phyloP scores from a whole-genome alignment of 805 yeast species.

The Wickerhamomyces tratensis region DNA sequence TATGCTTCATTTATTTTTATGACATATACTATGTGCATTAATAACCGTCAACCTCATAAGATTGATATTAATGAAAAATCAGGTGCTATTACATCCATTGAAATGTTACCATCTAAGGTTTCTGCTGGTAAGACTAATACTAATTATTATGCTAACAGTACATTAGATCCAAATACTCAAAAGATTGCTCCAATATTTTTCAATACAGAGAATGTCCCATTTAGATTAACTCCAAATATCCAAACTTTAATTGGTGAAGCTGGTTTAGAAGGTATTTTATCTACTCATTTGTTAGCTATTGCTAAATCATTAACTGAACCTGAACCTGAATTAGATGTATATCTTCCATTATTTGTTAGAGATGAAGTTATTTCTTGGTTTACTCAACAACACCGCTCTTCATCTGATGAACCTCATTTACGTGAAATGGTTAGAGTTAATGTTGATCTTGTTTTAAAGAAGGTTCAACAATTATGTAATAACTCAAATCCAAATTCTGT shows the following conservation, averaged over 20 bases:
- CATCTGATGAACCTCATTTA: constrained; percentile 75
- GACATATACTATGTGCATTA: constrained; percentile 91
- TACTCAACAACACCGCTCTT: constrained; percentile 74
- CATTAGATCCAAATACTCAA: constrained; percentile 21
- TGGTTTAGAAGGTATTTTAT: constrained; percentile 84
- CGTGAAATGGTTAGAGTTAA: constrained; percentile 82
- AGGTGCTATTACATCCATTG: constrained; percentile 89
- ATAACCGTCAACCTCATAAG: constrained; percentile 89
- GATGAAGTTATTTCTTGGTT: constrained; percentile 96
- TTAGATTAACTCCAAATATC: constrained; percentile 91
- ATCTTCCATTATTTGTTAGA: constrained; percentile 86
- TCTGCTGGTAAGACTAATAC: constrained; percentile 34
- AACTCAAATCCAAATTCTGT: constrained; percentile 41
- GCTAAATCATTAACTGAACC: constrained; percentile 88
- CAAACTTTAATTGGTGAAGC: constrained; percentile 91
- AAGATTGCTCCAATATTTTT: constrained; percentile 66
- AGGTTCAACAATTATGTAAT: constrained; percentile 72
- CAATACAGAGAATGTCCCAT: constrained; percentile 90
- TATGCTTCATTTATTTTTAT: constrained; percentile 89
- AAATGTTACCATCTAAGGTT: constrained; percentile 86
- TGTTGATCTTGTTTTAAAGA: constrained; percentile 74
- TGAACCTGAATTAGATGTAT: constrained; percentile 85
- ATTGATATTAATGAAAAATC: constrained; percentile 71
- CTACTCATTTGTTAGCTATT: constrained; percentile 75
- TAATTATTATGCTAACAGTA: constrained; percentile 25